Evolutionary conservation across 2,329 filamentous ascomycete genomes (phyloP).

Genomic region (Fusarium scirpi): DNA sequence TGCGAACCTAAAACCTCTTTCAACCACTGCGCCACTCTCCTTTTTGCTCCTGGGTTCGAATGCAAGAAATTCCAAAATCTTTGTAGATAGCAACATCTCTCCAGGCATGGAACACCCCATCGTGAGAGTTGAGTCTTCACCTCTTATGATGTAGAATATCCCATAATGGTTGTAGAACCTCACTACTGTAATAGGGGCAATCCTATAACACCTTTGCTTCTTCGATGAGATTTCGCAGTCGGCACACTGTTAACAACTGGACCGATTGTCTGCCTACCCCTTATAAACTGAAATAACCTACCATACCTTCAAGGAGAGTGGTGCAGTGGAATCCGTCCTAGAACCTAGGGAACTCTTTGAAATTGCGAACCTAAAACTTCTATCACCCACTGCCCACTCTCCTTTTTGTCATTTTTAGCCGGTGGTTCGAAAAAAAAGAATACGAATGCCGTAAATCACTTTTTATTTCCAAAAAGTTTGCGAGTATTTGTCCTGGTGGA

Average conservation of each 20-base stretch:
- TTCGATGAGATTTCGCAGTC: slow-evolving; percentile 66
- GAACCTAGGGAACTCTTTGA: too few relatives aligned
- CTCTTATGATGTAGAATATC: slow-evolving; percentile 56
- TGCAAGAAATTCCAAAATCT: too few relatives aligned
- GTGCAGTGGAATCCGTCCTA: too few relatives aligned
- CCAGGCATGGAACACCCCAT: slow-evolving; percentile 38
- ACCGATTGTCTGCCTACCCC: slow-evolving; percentile 48
- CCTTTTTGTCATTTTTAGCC: too few relatives aligned
- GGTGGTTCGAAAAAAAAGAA: too few relatives aligned
- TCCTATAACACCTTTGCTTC: slow-evolving; percentile 56
- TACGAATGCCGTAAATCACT: not conserved
- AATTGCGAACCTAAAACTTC: too few relatives aligned
- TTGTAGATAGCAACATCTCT: slow-evolving; percentile 47
- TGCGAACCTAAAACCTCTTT: too few relatives aligned
- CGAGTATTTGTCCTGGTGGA: not conserved
- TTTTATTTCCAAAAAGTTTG: not conserved
- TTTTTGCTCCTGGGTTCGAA: too few relatives aligned
- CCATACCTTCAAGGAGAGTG: too few relatives aligned
- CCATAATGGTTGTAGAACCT: slow-evolving; percentile 54
- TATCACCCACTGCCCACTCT: too few relatives aligned
- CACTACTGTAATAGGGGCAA: slow-evolving; percentile 50
- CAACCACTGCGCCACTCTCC: too few relatives aligned
- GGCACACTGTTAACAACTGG: slow-evolving; percentile 71
- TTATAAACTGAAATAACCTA: too few relatives aligned
- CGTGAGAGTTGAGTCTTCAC: slow-evolving; percentile 36